Conservation (phyloP, 1,139 yeast genomes). For the Ashbya aceris region DNA sequence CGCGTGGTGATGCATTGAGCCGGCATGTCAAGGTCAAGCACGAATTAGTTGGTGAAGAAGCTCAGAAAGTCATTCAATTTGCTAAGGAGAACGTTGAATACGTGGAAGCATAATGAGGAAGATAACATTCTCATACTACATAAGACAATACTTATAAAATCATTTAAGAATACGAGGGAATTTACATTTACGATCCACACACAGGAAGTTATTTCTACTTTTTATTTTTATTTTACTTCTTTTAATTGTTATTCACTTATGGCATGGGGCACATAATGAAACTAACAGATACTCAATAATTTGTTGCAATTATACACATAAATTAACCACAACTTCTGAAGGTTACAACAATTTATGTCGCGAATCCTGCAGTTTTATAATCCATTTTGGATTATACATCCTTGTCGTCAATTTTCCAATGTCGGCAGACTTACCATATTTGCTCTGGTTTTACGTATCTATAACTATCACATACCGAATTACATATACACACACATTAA, state of each 20-base stretch:
- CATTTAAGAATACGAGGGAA: too few species aligned
- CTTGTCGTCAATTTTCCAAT: too few species aligned
- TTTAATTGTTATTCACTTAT: background rate
- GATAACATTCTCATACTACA: background rate
- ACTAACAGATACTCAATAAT: background rate
- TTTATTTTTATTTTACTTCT: background rate
- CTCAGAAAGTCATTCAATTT: conserved; percentile 57
- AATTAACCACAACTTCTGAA: too few species aligned
- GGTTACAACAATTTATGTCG: too few species aligned
- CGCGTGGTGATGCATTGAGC: conserved; percentile 89
- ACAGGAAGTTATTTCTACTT: background rate
- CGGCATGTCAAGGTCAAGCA: conserved; percentile 90
- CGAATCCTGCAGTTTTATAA: too few species aligned
- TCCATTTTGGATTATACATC: too few species aligned
- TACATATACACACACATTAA: too few species aligned
- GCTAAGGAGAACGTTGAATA: conserved; percentile 74
- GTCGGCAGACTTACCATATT: too few species aligned
- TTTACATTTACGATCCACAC: too few species aligned
- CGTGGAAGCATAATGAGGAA: conserved; percentile 24
- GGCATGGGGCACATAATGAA: background rate
- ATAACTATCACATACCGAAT: too few species aligned
- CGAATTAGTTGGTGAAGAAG: conserved; percentile 57
- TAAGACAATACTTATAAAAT: background rate
- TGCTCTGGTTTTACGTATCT: too few species aligned
- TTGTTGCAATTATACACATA: too few species aligned